phyloP scores from a whole-genome alignment of 352 stramenopile genomes.

The Globisporangium nagaii region DNA sequence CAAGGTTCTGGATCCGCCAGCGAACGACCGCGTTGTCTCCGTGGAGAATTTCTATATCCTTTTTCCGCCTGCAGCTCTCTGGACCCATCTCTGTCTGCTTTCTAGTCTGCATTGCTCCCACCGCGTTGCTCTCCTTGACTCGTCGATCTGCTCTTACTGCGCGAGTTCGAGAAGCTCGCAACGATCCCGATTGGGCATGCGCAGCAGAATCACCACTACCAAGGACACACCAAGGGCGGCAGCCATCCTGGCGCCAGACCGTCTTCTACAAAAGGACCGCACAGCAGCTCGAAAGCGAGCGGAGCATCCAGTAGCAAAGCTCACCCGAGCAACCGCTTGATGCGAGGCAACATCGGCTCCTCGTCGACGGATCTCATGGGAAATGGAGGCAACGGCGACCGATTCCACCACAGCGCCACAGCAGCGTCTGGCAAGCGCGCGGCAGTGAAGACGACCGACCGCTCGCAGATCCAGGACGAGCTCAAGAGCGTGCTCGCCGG shows the following conservation, averaged over 20 bases:
- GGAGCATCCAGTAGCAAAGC: neutral
- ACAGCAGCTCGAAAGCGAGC: neutral
- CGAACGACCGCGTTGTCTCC: slow-evolving; percentile 45
- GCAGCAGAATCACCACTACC: no score
- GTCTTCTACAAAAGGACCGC: slow-evolving; percentile 1
- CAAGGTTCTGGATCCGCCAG: slow-evolving; percentile 32
- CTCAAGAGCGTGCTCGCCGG: slow-evolving; percentile 54
- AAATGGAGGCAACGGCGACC: neutral
- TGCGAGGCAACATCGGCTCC: neutral
- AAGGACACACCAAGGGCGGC: neutral
- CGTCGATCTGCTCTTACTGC: slow-evolving; percentile 27
- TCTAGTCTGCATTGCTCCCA: slow-evolving; percentile 10
- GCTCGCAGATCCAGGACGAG: slow-evolving; percentile 63
- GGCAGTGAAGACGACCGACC: slow-evolving; percentile 32
- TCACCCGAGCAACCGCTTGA: neutral
- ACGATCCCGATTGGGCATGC: slow-evolving; percentile 55
- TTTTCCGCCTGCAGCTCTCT: neutral
- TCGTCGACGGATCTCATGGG: neutral
- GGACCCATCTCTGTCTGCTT: neutral
- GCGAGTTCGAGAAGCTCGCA: slow-evolving; percentile 67
- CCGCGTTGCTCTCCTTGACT: slow-evolving; percentile 34
- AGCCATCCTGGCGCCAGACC: neutral
- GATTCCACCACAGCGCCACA: neutral
- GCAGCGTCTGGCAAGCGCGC: slow-evolving; percentile 12
- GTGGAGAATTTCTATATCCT: slow-evolving; percentile 80